These are phyloP conservation scores for Thermothielavioides terrestris DNA, from an alignment of 495 filamentous ascomycete species.

Conservation along the genomic window DNA sequence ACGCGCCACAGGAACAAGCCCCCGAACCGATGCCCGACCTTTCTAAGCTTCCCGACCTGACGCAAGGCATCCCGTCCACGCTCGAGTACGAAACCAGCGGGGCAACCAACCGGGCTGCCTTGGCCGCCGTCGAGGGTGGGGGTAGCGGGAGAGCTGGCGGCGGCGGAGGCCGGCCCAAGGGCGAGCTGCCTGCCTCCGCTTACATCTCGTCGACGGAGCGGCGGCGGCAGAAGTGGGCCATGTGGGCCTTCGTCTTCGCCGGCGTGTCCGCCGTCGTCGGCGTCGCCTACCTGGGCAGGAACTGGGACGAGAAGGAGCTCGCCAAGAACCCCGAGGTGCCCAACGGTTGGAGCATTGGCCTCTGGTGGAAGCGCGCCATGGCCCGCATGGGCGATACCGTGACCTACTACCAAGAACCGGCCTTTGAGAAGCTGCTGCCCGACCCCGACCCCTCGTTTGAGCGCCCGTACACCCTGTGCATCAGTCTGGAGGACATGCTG, in stretches of 20 bases:
- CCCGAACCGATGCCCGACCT: conserved; percentile 33
- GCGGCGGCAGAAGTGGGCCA: conserved; percentile 60
- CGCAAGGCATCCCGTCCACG: conserved; percentile 85
- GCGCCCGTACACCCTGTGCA: conserved; percentile 84
- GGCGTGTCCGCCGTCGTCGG: conserved; percentile 28
- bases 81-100: conserved; percentile 59
- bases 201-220: conserved; percentile 89
- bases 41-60: conserved; percentile 72
- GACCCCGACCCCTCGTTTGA: conserved; percentile 73
- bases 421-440: conserved; percentile 88
- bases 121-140: conserved; percentile 54
- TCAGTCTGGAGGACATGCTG: conserved; percentile 88
- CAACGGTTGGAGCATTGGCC: conserved; percentile 48
- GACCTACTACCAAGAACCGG: conserved; percentile 90
- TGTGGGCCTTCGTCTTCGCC: conserved; percentile 44
- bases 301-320: conserved; percentile 71
- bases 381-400: conserved; percentile 65
- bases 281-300: conserved; percentile 62
- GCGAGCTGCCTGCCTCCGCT: conserved; percentile 67
- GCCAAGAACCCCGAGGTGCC: conserved; percentile 60
- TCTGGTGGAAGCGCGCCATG: conserved; percentile 70
- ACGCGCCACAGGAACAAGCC: conserved; percentile 12
- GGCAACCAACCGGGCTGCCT: conserved; percentile 36
- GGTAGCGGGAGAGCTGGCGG: conserved; percentile 39
- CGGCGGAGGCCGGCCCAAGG: conserved; percentile 38